phyloP scores from a whole-genome alignment of 1,284 basidiomycete species.

The Heterobasidion parviporum region DNA sequence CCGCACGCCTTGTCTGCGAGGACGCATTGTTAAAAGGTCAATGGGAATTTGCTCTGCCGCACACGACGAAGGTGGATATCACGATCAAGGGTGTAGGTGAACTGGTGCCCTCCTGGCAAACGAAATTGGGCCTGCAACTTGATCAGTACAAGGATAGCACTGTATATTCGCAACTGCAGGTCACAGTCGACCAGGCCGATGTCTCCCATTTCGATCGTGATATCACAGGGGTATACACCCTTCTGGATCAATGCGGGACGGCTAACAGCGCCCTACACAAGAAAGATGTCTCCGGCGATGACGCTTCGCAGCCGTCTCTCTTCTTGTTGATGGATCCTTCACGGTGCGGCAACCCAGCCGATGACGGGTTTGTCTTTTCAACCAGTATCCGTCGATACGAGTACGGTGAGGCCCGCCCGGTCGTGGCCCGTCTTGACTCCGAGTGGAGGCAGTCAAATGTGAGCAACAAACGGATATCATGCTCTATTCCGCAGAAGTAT shows the following conservation, averaged over 20 bases:
- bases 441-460: constrained; percentile 69
- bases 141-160: constrained; percentile 58
- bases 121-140: constrained; percentile 68
- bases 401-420: constrained; percentile 71
- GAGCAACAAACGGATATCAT: constrained; percentile 34
- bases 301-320: constrained; percentile 47
- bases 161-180: constrained; percentile 61
- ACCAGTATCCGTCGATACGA: constrained; percentile 71
- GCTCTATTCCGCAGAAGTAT: constrained; percentile 64
- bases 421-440: constrained; percentile 62
- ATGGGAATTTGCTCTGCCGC: constrained; percentile 83
- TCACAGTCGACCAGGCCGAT: constrained; percentile 48
- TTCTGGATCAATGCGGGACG: constrained; percentile 84
- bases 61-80: constrained; percentile 44
- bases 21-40: constrained; percentile 56
- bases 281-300: constrained; percentile 35
- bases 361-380: constrained; percentile 80
- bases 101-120: constrained; percentile 80
- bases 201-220: constrained; percentile 63
- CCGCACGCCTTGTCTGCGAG: constrained; percentile 66
- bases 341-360: constrained; percentile 61
- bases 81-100: constrained; percentile 63
- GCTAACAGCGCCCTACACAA: constrained; percentile 84
- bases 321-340: constrained; percentile 85
- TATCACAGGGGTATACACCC: constrained; percentile 72